These are phyloP conservation scores for Boletus rufocinnamomeus DNA, from an alignment of 768 basidiomycete species.

Conservation along the genomic window DNA sequence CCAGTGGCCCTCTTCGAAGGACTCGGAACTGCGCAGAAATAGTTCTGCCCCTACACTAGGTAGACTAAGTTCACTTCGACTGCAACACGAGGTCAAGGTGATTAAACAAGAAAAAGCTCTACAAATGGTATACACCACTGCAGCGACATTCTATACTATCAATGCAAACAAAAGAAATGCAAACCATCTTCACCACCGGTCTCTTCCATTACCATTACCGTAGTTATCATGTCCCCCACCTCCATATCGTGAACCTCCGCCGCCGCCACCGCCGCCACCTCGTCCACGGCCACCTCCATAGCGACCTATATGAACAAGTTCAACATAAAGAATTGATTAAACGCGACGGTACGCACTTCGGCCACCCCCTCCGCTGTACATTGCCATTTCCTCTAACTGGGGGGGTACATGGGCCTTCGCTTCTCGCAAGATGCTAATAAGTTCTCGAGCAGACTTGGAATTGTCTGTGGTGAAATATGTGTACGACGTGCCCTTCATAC, in stretches of 20 bases:
- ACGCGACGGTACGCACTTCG: conserved; percentile 49
- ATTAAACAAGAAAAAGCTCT: conserved; percentile 16
- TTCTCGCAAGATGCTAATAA: conserved; percentile 82
- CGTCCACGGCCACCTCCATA: conserved; percentile 48
- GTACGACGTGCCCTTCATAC: conserved; percentile 88
- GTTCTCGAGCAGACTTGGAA: conserved; percentile 90
- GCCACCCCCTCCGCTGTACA: conserved; percentile 80
- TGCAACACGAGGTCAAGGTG: background rate
- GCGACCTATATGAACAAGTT: conserved; percentile 48
- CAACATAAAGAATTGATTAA: background rate
- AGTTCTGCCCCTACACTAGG: too few relatives aligned
- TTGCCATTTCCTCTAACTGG: conserved; percentile 91
- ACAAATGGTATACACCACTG: conserved; percentile 29
- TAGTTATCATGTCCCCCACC: conserved; percentile 28
- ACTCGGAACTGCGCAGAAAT: too few relatives aligned
- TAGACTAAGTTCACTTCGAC: too few relatives aligned
- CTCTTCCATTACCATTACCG: conserved; percentile 26
- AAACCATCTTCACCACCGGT: conserved; percentile 24
- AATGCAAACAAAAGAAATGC: conserved; percentile 7
- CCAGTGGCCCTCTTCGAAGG: too few relatives aligned
- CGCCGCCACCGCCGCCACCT: conserved; percentile 24
- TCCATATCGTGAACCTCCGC: conserved; percentile 24
- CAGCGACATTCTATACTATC: conserved; percentile 23
- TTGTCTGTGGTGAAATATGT: conserved; percentile 98
- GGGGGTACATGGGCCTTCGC: conserved; percentile 85